phyloP scores from a whole-genome alignment of 768 basidiomycete genomes.

The Myochromella boudieri region DNA sequence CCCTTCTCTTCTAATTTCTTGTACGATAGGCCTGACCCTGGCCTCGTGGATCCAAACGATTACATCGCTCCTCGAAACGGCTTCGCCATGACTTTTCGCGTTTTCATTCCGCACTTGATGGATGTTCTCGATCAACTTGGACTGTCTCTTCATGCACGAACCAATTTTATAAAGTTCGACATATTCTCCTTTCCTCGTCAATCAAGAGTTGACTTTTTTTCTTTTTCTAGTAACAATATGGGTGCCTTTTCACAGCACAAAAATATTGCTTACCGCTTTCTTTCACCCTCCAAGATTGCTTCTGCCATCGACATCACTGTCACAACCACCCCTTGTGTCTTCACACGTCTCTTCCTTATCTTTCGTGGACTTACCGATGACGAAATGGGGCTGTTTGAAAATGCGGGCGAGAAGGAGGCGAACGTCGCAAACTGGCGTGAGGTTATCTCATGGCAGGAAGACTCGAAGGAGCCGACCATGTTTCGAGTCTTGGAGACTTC shows the following conservation, averaged over 20 bases:
- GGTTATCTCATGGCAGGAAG: constrained; percentile 77
- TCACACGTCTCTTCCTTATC: constrained; percentile 84
- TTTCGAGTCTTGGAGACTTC: constrained; percentile 83
- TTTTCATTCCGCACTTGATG: constrained; percentile 80
- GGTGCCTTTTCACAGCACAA: constrained; percentile 72
- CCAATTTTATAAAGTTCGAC: constrained; percentile 76
- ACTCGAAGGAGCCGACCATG: constrained; percentile 68
- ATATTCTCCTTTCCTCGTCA: neutral
- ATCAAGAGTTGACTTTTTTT: constrained; percentile 1
- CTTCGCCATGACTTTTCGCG: constrained; percentile 79
- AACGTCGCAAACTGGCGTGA: constrained; percentile 81
- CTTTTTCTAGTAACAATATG: constrained; percentile 65
- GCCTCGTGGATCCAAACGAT: constrained; percentile 74
- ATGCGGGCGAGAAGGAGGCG: constrained; percentile 85
- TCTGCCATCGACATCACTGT: constrained; percentile 87
- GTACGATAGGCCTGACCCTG: constrained; percentile 66
- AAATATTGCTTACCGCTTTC: constrained; percentile 89
- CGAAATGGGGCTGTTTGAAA: constrained; percentile 71
- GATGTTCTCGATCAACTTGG: constrained; percentile 84
- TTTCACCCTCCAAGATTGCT: constrained; percentile 75
- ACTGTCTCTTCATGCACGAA: constrained; percentile 79
- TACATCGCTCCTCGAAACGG: constrained; percentile 82
- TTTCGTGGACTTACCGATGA: constrained; percentile 83
- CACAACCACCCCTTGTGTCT: constrained; percentile 77
- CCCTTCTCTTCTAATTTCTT: constrained; percentile 1